A percentile compares a stretch with the other conserved stretches of the same genome.
Conservation (phyloP, 768 basidiomycete species). For the Hygrocybe coccinea region DNA sequence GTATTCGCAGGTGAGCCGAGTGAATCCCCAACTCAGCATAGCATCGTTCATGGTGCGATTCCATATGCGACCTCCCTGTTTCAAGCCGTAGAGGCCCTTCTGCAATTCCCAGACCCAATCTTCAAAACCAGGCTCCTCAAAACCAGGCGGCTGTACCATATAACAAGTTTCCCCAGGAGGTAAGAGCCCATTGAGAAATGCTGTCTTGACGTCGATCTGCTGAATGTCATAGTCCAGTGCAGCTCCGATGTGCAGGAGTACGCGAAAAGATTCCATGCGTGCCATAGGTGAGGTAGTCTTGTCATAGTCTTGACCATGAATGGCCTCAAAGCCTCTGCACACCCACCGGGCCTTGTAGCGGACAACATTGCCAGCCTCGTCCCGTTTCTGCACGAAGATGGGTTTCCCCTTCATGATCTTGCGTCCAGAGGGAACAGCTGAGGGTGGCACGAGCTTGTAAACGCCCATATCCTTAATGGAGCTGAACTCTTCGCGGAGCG, state of each 20-base stretch:
- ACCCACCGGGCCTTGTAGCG: conserved; percentile 38
- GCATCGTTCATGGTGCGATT: conserved; percentile 29
- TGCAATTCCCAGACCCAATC: too few species aligned
- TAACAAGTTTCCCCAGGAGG: conserved; percentile 27
- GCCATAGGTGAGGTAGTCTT: conserved; percentile 36
- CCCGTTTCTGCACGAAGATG: conserved; percentile 28
- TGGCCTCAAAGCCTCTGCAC: conserved; percentile 34
- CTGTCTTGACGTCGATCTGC: conserved; percentile 39
- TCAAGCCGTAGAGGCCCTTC: too few species aligned
- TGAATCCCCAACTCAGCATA: conserved; percentile 32
- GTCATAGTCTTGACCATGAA: too few species aligned
- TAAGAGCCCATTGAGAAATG: conserved; percentile 34
- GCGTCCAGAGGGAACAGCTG: conserved; percentile 10
- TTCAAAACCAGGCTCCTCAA: not conserved
- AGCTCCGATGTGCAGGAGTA: conserved; percentile 35
- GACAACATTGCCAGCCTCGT: conserved; percentile 23
- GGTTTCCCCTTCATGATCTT: conserved; percentile 31
- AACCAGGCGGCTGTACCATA: conserved; percentile 33
- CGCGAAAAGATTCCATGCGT: conserved; percentile 35
- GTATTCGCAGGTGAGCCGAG: conserved; percentile 22
- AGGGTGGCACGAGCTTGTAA: conserved; percentile 23
- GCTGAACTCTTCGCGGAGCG: conserved; percentile 21
- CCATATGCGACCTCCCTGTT: conserved; percentile 19
- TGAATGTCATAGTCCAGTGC: conserved; percentile 31
- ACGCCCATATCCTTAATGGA: conserved; percentile 23